Evolutionary conservation across 208 protist species (phyloP).

Genomic region (Naegleria gruberi): DNA sequence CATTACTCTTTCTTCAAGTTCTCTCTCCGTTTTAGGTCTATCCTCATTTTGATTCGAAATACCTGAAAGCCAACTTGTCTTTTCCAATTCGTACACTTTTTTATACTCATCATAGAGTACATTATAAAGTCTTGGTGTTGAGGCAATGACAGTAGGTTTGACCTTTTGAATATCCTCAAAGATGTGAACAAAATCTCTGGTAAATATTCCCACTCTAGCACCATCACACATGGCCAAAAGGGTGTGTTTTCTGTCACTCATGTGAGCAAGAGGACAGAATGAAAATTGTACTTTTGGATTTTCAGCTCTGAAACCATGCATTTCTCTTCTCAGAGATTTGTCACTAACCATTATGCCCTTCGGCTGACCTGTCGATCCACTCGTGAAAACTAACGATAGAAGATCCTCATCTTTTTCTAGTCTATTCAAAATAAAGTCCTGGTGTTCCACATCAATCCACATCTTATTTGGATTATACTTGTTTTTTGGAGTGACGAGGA

Average conservation of each 20-base stretch:
- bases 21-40: not conserved
- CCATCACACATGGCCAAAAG: not conserved
- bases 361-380: not conserved
- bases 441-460: not conserved
- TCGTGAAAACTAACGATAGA: not conserved
- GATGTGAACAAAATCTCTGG: not conserved
- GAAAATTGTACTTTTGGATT: not conserved
- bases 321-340: not conserved
- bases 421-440: not conserved
- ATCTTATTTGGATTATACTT: not conserved
- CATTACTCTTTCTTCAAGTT: not conserved
- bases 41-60: not conserved
- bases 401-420: not conserved
- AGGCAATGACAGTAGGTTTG: not conserved
- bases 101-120: conserved; percentile 1
- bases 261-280: conserved; percentile 6
- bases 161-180: conserved; percentile 6
- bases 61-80: no score
- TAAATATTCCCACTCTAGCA: not conserved
- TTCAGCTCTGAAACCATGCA: not conserved
- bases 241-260: not conserved
- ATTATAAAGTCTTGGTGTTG: conserved; percentile 1
- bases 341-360: not conserved
- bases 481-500: not conserved
- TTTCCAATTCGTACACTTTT: not conserved